phyloP scores from a whole-genome alignment of 2,329 filamentous ascomycete genomes.

The Colletotrichum filicis region DNA sequence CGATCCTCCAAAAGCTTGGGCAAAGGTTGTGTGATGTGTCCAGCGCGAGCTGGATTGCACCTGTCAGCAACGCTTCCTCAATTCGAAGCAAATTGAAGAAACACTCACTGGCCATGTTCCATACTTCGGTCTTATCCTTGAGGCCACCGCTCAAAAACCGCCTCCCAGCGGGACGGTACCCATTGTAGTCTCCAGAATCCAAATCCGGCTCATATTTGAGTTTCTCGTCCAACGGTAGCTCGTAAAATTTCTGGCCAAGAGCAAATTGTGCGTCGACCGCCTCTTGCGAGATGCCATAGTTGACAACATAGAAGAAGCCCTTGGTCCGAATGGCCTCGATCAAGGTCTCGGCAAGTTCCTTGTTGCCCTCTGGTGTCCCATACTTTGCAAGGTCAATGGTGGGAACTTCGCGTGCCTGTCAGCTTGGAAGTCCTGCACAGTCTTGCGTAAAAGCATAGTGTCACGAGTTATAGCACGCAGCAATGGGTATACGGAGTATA shows the following conservation, averaged over 20 bases:
- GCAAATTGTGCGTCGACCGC: conserved; percentile 69
- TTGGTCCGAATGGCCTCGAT: conserved; percentile 49
- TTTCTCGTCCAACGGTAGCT: conserved; percentile 68
- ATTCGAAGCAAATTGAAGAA: not conserved
- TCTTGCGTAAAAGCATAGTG: not conserved
- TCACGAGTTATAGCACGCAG: no score
- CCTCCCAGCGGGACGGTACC: conserved; percentile 61
- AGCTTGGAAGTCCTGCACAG: conserved; percentile 18
- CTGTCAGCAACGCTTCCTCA: not conserved
- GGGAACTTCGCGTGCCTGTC: conserved; percentile 38
- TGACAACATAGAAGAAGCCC: conserved; percentile 69
- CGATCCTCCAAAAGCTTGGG: conserved; percentile 59
- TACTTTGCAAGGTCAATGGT: conserved; percentile 48
- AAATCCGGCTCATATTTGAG: conserved; percentile 62
- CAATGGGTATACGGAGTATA: no score
- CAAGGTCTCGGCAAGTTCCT: conserved; percentile 41
- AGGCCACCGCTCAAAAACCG: conserved; percentile 48
- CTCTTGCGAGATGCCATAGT: conserved; percentile 69
- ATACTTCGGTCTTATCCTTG: conserved; percentile 51
- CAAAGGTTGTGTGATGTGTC: conserved; percentile 43
- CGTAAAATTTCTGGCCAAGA: conserved; percentile 64
- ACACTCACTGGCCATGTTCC: conserved; percentile 50
- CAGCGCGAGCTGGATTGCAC: conserved; percentile 40
- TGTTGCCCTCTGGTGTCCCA: conserved; percentile 44
- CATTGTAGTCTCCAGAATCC: conserved; percentile 65